phyloP scores from a whole-genome alignment of 1,139 yeast genomes.

The Entelexis paramagnoliae region DNA sequence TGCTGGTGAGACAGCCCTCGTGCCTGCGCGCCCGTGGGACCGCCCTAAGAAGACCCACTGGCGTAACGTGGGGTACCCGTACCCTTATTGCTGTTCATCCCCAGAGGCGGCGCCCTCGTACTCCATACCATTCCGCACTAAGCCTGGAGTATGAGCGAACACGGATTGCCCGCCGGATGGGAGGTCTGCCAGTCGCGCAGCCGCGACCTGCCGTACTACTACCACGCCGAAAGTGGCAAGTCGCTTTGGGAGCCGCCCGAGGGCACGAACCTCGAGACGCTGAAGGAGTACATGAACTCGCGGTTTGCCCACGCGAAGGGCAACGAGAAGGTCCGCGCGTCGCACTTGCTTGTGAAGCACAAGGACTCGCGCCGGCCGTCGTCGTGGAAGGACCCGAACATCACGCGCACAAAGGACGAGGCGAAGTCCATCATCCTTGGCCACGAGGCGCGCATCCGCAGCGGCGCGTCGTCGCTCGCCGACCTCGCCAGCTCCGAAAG shows the following conservation, averaged over 20 bases:
- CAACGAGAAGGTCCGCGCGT: conserved; percentile 54
- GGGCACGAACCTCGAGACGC: conserved; percentile 57
- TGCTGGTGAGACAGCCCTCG: too few species aligned
- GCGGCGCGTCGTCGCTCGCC: conserved; percentile 59
- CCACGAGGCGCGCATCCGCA: conserved; percentile 50
- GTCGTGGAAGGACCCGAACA: conserved; percentile 74
- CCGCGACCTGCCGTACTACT: conserved; percentile 74
- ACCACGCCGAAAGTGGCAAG: conserved; percentile 56
- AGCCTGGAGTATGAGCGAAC: conserved; percentile 24
- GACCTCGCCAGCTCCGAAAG: conserved; percentile 74
- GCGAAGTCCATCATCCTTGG: conserved; percentile 57
- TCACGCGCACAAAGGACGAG: conserved; percentile 73
- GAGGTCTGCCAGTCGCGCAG: conserved; percentile 67
- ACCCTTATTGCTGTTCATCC: conserved; percentile 1
- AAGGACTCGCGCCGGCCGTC: conserved; percentile 77
- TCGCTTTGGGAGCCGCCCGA: conserved; percentile 90
- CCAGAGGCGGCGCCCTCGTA: background rate
- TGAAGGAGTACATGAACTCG: conserved; percentile 46
- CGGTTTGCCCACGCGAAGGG: conserved; percentile 30
- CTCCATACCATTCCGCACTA: background rate
- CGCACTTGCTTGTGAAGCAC: conserved; percentile 77
- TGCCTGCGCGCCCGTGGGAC: too few species aligned
- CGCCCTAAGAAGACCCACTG: too few species aligned
- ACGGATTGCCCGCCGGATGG: conserved; percentile 88
- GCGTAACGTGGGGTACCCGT: conserved; percentile 6